phyloP scores from a whole-genome alignment of 257 asterid genomes.

The Craterostigma plantagineum region DNA sequence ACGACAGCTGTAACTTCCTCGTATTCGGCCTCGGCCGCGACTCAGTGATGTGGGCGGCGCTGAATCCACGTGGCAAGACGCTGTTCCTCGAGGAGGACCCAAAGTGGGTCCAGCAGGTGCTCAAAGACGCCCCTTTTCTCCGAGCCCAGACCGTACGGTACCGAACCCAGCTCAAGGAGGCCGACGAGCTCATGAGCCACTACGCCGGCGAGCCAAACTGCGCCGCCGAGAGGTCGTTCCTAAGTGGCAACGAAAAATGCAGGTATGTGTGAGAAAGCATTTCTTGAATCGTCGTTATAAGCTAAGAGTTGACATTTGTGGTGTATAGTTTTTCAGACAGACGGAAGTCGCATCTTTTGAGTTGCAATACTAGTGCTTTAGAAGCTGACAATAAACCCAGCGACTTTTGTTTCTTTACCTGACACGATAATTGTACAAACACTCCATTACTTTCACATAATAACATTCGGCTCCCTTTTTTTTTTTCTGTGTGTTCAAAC shows the following conservation, averaged over 20 bases:
- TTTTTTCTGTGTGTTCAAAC: too few species aligned
- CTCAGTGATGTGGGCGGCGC: slow-evolving; percentile 72
- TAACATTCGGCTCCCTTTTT: too few species aligned
- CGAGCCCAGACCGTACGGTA: slow-evolving; percentile 37
- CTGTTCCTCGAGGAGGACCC: slow-evolving; percentile 77
- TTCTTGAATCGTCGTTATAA: too few species aligned
- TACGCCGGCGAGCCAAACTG: slow-evolving; percentile 34
- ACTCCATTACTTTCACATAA: too few species aligned
- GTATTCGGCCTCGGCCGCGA: slow-evolving; percentile 81
- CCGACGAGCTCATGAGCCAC: slow-evolving; percentile 32
- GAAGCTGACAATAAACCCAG: too few species aligned
- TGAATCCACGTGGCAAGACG: slow-evolving; percentile 58
- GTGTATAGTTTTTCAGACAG: background rate
- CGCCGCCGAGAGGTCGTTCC: slow-evolving; percentile 21
- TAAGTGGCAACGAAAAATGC: slow-evolving; percentile 55
- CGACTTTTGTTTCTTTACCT: too few species aligned
- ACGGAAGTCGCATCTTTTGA: too few species aligned
- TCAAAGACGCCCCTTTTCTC: slow-evolving; percentile 38
- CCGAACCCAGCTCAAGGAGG: slow-evolving; percentile 41
- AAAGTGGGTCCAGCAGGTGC: slow-evolving; percentile 41
- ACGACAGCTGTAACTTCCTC: slow-evolving; percentile 39
- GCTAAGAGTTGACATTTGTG: too few species aligned
- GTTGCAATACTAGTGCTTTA: too few species aligned
- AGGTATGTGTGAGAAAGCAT: slow-evolving; percentile 13
- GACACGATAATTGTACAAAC: too few species aligned